Evolutionary conservation across 2,329 filamentous ascomycete genomes (phyloP), one percentile per base, ranked within the genome.

Genomic region (Cordyceps pruinosa): DNA sequence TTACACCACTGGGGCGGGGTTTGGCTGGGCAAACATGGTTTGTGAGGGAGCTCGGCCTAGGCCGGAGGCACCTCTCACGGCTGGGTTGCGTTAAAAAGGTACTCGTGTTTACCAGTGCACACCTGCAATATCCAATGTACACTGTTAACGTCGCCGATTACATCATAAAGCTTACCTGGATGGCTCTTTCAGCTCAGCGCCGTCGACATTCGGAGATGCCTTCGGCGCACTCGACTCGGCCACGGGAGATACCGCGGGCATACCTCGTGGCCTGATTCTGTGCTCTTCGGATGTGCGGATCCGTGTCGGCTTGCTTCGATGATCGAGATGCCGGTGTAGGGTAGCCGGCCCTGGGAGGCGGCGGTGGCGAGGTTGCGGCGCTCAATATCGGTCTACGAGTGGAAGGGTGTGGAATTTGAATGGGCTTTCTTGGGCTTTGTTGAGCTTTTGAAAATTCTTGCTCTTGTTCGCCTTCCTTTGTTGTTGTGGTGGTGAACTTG

Each of bases 241-340:
- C 39, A 53, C 25, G 47, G 32, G n/a, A n/a, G n/a, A n/a, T n/a
- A n/a, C n/a, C n/a, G n/a, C 28, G 26, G 10, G 15, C 15, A 44
- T 23, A 9, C 8, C 2, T 9, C 10, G 19, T 45, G 50, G 30
- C 28, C 50, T 45, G 41, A 53, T 25, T 34, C 21, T 25, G 30
- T 17, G 13, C 39, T 42, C 39, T 34, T 53, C 50, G 50, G 50
- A 45, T 53, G 50, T n/a, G 28, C 50, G 52, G 44, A 26, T 39
- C 44, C 42, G 52, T 45, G 52, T 55, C 52, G 52, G 52, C 32
- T 47, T 39, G 32, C 42, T 55, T 55, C 52, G 41, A 55, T 55
- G 13, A 55, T 55, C 52, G 52, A 55, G 52, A 55, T 46, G 12
- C n/a, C n/a, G 28, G 42, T 55, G 23, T 30, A 55, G 52, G 52